Percentiles rank a stretch among this genome's conserved stretches.
Evolutionary conservation across 352 stramenopile species (phyloP).

Genomic region (Pythium grandisporangium): DNA sequence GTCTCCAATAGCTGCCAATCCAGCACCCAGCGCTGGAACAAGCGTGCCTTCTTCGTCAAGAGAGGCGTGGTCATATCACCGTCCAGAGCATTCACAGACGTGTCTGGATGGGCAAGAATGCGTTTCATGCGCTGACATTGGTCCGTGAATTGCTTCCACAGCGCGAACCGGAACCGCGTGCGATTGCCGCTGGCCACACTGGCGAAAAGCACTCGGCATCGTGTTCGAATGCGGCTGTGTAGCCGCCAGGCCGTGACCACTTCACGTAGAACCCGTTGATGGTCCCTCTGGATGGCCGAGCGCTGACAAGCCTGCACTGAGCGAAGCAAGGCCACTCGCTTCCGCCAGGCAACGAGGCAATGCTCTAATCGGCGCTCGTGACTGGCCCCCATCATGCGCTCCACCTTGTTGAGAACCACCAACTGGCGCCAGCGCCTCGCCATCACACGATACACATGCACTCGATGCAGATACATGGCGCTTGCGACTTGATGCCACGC

Average conservation of each 20-base stretch:
- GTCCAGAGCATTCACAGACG: too few species aligned
- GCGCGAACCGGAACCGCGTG: conserved; percentile 34
- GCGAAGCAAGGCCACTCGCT: conserved; percentile 10
- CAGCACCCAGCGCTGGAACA: conserved; percentile 38
- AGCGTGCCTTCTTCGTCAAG: too few species aligned
- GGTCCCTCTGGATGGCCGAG: conserved; percentile 1
- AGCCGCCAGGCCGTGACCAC: conserved; percentile 26
- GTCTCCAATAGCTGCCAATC: conserved; percentile 21
- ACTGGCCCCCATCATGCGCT: conserved; percentile 32
- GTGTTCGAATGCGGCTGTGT: conserved; percentile 15
- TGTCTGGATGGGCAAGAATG: too few species aligned
- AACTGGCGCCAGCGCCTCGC: conserved; percentile 25
- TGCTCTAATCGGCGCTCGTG: conserved; percentile 12
- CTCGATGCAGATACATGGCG: not conserved
- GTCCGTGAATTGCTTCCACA: conserved; percentile 35
- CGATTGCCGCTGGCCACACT: conserved; percentile 22
- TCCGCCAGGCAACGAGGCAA: conserved; percentile 36
- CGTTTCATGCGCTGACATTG: conserved; percentile 19
- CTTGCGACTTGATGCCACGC: too few species aligned
- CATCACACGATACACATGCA: not conserved
- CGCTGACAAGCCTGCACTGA: conserved; percentile 14
- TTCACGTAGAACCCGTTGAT: not conserved
- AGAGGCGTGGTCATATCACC: too few species aligned
- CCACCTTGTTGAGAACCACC: conserved; percentile 34
- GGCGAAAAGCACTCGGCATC: conserved; percentile 23